These are phyloP conservation scores for Prunus salicina DNA, from an alignment of 306 rosid species.

Conservation along the genomic window DNA sequence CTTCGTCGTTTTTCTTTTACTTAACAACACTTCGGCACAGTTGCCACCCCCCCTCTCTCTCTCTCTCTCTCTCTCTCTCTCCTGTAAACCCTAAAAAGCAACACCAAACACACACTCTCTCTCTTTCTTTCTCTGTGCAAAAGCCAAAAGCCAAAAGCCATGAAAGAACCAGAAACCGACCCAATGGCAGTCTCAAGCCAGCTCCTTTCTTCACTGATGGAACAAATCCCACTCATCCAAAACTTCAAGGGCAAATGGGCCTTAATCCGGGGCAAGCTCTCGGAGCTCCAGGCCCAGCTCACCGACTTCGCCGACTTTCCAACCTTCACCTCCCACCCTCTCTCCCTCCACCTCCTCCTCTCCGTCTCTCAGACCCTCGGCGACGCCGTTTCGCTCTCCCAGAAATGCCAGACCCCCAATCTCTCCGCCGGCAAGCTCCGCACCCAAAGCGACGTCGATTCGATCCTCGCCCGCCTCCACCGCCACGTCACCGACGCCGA, in stretches of 20 bases:
- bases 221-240: conserved; percentile 45
- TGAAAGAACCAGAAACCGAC: conserved; percentile 54
- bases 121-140: not conserved
- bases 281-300: conserved; percentile 63
- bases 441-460: conserved; percentile 82
- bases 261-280: conserved; percentile 52
- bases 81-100: conserved; percentile 14
- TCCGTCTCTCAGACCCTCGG: conserved; percentile 43
- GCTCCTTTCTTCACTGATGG: conserved; percentile 38
- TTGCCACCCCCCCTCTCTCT: no score
- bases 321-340: conserved; percentile 43
- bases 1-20: not conserved
- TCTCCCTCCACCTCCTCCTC: conserved; percentile 63
- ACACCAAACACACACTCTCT: not conserved
- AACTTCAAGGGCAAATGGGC: conserved; percentile 81
- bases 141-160: conserved; percentile 17
- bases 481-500: conserved; percentile 65
- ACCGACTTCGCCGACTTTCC: conserved; percentile 58
- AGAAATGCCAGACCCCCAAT: conserved; percentile 36
- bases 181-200: conserved; percentile 28
- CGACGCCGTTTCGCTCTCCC: conserved; percentile 54
- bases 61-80: not conserved
- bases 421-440: conserved; percentile 68
- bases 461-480: conserved; percentile 60
- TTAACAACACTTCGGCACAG: not conserved